Conservation (phyloP, 768 basidiomycete genomes). For the Mycena venus region DNA sequence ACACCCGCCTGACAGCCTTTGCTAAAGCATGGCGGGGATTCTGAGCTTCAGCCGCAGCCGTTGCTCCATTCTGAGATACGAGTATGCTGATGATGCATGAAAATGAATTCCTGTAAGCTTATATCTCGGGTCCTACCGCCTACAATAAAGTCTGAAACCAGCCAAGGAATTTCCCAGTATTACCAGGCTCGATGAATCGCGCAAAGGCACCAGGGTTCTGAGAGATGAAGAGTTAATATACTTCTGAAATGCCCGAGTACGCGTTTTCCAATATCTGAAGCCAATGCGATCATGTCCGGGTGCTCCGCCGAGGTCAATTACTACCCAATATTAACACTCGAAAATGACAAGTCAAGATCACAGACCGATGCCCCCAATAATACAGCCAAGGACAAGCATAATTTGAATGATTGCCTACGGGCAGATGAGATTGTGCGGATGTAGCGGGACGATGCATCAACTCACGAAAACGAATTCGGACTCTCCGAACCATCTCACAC, state of each 20-base stretch:
- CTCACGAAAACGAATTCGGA: constrained; percentile 68
- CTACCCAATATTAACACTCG: constrained; percentile 43
- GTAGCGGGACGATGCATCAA: constrained; percentile 31
- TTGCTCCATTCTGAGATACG: constrained; percentile 76
- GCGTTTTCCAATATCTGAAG: constrained; percentile 59
- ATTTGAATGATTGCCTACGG: constrained; percentile 53
- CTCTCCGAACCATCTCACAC: constrained; percentile 65
- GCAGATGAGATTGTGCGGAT: not conserved
- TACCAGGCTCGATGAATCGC: constrained; percentile 4
- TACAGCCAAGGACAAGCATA: constrained; percentile 53
- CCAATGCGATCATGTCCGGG: constrained; percentile 59
- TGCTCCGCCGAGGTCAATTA: constrained; percentile 66
- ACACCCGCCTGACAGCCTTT: constrained; percentile 72
- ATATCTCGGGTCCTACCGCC: constrained; percentile 14
- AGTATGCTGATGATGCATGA: constrained; percentile 58
- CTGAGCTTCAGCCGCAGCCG: constrained; percentile 66
- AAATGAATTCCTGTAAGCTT: not conserved
- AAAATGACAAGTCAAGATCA: not conserved
- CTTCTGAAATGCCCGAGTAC: not conserved
- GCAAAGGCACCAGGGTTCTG: constrained; percentile 29
- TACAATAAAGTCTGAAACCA: constrained; percentile 31
- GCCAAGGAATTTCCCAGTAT: constrained; percentile 31
- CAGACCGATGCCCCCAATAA: constrained; percentile 44
- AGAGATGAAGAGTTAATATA: not conserved
- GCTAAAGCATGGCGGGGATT: constrained; percentile 78